These are phyloP conservation scores for Rhinocladiella similis DNA, from an alignment of 2,329 filamentous ascomycete genomes.

Conservation along the genomic window DNA sequence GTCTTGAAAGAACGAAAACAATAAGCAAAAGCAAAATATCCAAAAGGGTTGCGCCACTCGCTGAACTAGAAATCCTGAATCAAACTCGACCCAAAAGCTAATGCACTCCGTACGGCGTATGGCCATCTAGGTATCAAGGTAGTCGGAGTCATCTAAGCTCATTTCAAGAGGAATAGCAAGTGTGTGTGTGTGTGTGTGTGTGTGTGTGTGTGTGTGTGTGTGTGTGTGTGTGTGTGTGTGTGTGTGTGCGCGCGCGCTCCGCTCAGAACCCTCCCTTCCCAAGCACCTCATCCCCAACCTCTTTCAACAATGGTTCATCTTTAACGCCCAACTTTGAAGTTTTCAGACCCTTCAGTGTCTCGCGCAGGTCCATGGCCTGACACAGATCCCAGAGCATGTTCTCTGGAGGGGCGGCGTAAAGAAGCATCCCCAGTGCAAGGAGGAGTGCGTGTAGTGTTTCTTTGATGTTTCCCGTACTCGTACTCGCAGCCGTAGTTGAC, in stretches of 20 bases:
- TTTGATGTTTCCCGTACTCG: constrained; percentile 20
- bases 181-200: too few relatives aligned
- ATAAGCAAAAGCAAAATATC: too few relatives aligned
- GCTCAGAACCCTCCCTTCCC: constrained; percentile 34
- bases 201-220: too few relatives aligned
- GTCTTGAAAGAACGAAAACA: too few relatives aligned
- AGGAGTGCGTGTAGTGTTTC: constrained; percentile 78
- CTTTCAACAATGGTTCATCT: constrained; percentile 57
- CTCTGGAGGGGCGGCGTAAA: constrained; percentile 64
- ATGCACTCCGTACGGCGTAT: too few relatives aligned
- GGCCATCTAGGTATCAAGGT: too few relatives aligned
- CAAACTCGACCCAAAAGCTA: too few relatives aligned
- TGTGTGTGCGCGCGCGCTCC: too few relatives aligned
- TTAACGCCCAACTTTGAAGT: constrained; percentile 55
- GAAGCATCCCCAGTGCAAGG: constrained; percentile 72
- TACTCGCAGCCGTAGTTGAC: background rate
- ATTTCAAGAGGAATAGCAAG: too few relatives aligned
- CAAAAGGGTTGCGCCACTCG: too few relatives aligned
- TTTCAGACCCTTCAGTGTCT: constrained; percentile 51
- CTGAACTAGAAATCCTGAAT: too few relatives aligned
- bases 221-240: too few relatives aligned
- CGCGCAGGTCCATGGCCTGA: constrained; percentile 71
- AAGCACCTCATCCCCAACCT: constrained; percentile 48
- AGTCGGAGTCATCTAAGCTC: background rate
- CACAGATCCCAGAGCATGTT: constrained; percentile 81